Percentiles rank a stretch among this genome's conserved stretches.
phyloP scores from a whole-genome alignment of 2,329 filamentous ascomycete genomes.

The Graphiopsis chlorocephala region DNA sequence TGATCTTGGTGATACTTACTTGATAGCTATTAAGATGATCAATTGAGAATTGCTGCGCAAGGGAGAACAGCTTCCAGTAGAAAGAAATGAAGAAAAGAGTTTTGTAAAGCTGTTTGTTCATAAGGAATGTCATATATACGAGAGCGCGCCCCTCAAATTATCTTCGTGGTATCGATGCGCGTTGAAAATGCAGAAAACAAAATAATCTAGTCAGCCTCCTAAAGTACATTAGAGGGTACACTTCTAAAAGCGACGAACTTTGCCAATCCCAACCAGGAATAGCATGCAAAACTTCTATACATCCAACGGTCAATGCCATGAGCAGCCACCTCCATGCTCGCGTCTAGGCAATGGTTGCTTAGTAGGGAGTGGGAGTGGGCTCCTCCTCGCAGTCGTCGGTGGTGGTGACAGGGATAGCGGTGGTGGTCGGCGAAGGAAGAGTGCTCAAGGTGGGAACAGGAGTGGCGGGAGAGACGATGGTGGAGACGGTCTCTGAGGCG shows the following conservation, averaged over 20 bases:
- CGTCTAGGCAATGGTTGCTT: neutral
- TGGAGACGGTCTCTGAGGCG: neutral
- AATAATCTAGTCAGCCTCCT: neutral
- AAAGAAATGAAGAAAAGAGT: neutral
- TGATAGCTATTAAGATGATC: neutral
- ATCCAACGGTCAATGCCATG: neutral
- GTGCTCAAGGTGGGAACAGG: neutral
- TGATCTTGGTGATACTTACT: neutral
- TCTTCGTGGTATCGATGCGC: neutral
- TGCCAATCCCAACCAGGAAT: neutral
- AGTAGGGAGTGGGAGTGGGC: neutral
- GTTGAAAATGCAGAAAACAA: neutral
- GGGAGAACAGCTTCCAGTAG: neutral
- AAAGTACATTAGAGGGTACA: constrained; percentile 1
- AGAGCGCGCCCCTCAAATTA: neutral
- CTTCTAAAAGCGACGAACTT: neutral
- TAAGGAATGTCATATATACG: neutral
- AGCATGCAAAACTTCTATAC: neutral
- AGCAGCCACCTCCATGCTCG: neutral
- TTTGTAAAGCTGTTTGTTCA: neutral
- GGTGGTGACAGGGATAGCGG: neutral
- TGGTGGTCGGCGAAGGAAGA: neutral
- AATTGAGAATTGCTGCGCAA: neutral
- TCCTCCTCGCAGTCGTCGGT: neutral
- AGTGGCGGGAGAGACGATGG: constrained; percentile 4